phyloP scores from a whole-genome alignment of 345 rosid species.

The Physaria fendleri region DNA sequence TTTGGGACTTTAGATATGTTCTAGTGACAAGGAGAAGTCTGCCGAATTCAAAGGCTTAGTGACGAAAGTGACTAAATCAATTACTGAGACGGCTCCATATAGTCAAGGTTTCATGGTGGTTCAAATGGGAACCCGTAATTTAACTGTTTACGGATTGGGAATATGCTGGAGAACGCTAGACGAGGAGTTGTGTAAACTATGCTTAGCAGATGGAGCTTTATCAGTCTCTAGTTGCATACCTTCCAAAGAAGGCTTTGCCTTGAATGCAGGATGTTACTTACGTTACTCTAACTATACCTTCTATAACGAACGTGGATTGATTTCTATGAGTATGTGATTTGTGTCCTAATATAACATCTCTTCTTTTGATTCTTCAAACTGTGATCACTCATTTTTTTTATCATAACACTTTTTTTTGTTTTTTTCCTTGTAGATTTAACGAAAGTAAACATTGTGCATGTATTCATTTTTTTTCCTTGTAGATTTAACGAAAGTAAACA shows the following conservation, averaged over 20 bases:
- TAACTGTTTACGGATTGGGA: constrained; percentile 36
- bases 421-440: constrained; percentile 6
- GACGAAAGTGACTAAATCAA: constrained; percentile 10
- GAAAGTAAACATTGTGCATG: not conserved
- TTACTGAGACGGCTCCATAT: constrained; percentile 26
- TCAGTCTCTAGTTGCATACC: constrained; percentile 36
- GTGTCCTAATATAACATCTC: not conserved
- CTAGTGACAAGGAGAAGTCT: not conserved
- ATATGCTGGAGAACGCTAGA: constrained; percentile 41
- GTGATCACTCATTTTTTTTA: not conserved
- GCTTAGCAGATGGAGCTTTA: constrained; percentile 34
- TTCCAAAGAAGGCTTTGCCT: constrained; percentile 37
- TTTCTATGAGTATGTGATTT: constrained; percentile 16
- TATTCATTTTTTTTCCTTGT: constrained; percentile 5
- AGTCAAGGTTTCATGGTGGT: constrained; percentile 29
- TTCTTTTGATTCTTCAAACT: not conserved
- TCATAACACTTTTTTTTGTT: not conserved
- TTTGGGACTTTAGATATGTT: constrained; percentile 33
- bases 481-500: constrained; percentile 9
- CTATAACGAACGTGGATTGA: constrained; percentile 15
- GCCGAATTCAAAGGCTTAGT: constrained; percentile 26
- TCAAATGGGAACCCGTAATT: not conserved
- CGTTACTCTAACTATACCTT: constrained; percentile 39
- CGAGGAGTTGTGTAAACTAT: constrained; percentile 24
- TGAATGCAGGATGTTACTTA: constrained; percentile 46